A percentile compares a stretch with the other conserved stretches of the same genome.
phyloP scores from a whole-genome alignment of 164 flowering plant species.

The Sextonia rubra region DNA sequence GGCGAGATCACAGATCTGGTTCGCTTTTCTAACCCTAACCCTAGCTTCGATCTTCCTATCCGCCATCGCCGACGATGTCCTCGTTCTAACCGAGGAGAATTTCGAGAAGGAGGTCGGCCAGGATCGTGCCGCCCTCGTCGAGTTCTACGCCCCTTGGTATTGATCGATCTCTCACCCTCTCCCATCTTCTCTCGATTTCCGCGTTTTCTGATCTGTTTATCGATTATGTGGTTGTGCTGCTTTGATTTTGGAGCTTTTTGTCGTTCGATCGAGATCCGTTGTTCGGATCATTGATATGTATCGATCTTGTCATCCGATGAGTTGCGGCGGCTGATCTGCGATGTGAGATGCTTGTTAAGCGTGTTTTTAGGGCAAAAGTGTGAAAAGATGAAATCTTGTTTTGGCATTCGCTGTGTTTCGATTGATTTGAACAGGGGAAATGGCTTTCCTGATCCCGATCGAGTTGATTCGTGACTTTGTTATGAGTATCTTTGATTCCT shows the following conservation, averaged over 20 bases:
- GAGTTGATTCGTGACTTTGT: not conserved
- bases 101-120: slow-evolving; percentile 83
- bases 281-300: not conserved
- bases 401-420: not conserved
- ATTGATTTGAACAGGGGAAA: not conserved
- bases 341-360: not conserved
- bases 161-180: not conserved
- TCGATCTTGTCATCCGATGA: not conserved
- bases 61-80: slow-evolving; percentile 42
- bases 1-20: slow-evolving; percentile 56
- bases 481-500: not conserved
- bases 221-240: not conserved
- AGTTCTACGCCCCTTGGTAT: slow-evolving; percentile 98
- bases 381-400: not conserved
- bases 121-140: slow-evolving; percentile 87
- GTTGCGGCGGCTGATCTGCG: not conserved
- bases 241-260: not conserved
- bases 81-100: slow-evolving; percentile 51
- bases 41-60: slow-evolving; percentile 35
- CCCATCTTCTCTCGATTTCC: not conserved
- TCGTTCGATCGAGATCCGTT: slow-evolving; percentile 1
- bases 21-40: slow-evolving; percentile 29
- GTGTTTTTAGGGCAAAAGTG: not conserved
- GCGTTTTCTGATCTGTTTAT: not conserved
- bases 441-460: not conserved